Evolutionary conservation across 2,329 filamentous ascomycete genomes (phyloP).

Genomic region (Botryotinia globosa): DNA sequence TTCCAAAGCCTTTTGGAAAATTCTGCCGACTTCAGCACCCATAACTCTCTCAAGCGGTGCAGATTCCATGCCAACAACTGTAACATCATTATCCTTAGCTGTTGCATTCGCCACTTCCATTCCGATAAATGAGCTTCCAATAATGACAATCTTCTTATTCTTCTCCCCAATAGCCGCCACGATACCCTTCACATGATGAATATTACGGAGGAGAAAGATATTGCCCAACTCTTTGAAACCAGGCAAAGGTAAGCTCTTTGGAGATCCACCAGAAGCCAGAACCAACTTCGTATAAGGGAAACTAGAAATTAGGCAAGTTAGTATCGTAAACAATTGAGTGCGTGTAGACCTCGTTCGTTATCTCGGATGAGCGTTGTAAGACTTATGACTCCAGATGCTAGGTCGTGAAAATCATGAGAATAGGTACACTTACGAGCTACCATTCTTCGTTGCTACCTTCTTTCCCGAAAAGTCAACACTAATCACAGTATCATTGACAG

Average conservation of each 20-base stretch:
- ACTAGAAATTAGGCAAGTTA: background rate
- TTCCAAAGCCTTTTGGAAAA: slow-evolving; percentile 77
- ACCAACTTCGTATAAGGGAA: slow-evolving; percentile 83
- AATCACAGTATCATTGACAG: slow-evolving; percentile 63
- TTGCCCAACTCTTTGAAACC: slow-evolving; percentile 86
- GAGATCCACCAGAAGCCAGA: slow-evolving; percentile 80
- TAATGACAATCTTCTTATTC: slow-evolving; percentile 86
- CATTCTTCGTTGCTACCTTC: slow-evolving; percentile 70
- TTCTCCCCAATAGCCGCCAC: slow-evolving; percentile 75
- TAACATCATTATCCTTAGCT: slow-evolving; percentile 75
- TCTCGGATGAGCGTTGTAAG: background rate
- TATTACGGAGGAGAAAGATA: slow-evolving; percentile 77
- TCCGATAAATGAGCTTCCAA: slow-evolving; percentile 94
- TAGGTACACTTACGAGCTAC: slow-evolving; percentile 48
- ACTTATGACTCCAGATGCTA: background rate
- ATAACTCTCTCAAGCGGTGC: slow-evolving; percentile 83
- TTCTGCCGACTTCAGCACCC: slow-evolving; percentile 73
- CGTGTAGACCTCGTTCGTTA: background rate
- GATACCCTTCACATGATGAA: slow-evolving; percentile 77
- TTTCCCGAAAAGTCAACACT: slow-evolving; percentile 73
- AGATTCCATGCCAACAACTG: slow-evolving; percentile 84
- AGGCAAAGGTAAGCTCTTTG: slow-evolving; percentile 71
- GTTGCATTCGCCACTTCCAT: slow-evolving; percentile 94
- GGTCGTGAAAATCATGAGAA: too few species aligned
- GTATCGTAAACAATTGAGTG: background rate